A percentile compares a stretch with the other conserved stretches of the same genome.
These are phyloP conservation scores for Mortierella sp. DNA, from an alignment of 371 early-diverging fungal genomes.

Conservation along the genomic window DNA sequence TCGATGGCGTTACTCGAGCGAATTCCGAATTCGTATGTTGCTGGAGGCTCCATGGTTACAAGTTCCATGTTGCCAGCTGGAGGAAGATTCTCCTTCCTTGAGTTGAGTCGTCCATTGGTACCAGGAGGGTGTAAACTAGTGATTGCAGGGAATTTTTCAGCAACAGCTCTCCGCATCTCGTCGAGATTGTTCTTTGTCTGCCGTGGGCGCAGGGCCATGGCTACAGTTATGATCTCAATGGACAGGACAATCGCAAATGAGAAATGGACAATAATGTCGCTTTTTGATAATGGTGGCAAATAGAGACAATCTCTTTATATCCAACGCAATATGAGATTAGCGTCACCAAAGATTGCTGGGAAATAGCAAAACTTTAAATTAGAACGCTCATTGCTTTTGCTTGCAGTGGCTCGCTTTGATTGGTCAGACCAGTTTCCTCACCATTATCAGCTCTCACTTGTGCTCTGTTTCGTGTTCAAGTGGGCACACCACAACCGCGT, in stretches of 20 bases:
- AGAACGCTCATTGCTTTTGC: background rate
- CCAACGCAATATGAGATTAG: background rate
- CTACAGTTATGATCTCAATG: background rate
- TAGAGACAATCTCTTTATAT: background rate
- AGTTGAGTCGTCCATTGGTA: background rate
- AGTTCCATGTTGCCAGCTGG: constrained; percentile 25
- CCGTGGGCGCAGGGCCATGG: constrained; percentile 35
- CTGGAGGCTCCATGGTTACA: constrained; percentile 33
- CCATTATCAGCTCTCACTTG: constrained; percentile 14
- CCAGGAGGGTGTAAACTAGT: constrained; percentile 20
- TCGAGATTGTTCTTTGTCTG: constrained; percentile 47
- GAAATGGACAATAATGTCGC: background rate
- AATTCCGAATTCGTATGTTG: constrained; percentile 35
- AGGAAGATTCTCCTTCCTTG: constrained; percentile 31
- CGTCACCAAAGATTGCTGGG: background rate
- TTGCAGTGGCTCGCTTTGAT: constrained; percentile 43
- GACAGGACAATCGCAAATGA: background rate
- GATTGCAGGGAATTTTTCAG: constrained; percentile 40
- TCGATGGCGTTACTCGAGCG: constrained; percentile 33
- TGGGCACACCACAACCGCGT: constrained; percentile 2
- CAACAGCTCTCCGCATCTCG: constrained; percentile 43
- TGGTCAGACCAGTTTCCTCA: constrained; percentile 20
- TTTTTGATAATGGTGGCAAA: background rate
- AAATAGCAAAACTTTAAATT: constrained; percentile 2
- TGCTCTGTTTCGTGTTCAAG: constrained; percentile 5